These are phyloP conservation scores for Hibiscus trionum DNA, from an alignment of 345 rosid species.

Conservation along the genomic window DNA sequence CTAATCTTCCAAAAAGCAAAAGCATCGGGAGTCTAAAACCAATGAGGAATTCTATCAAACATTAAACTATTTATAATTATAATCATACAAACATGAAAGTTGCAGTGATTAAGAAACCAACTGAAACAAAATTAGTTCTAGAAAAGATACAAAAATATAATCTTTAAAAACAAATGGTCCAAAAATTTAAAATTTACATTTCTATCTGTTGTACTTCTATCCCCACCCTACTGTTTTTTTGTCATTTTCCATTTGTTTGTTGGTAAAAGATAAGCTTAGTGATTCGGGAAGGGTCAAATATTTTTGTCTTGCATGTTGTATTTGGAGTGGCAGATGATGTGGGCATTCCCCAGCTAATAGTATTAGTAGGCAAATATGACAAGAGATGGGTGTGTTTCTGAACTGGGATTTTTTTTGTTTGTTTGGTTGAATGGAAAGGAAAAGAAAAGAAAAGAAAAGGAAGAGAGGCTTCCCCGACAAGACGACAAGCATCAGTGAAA, in stretches of 20 bases:
- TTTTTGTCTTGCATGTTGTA: conserved; percentile 22
- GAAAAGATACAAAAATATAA: not conserved
- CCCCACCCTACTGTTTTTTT: not conserved
- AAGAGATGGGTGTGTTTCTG: conserved; percentile 11
- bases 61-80: not conserved
- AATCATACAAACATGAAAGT: not conserved
- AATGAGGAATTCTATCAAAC: conserved; percentile 1
- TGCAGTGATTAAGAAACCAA: not conserved
- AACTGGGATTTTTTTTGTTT: not conserved
- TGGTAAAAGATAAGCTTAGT: conserved; percentile 6
- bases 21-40: conserved; percentile 8
- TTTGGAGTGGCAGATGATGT: conserved; percentile 12
- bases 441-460: conserved; percentile 6
- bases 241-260: conserved; percentile 1
- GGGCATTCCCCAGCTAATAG: conserved; percentile 2
- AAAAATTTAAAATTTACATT: not conserved
- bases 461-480: conserved; percentile 37
- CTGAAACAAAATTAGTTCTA: not conserved
- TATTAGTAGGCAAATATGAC: conserved; percentile 9
- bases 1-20: conserved; percentile 9
- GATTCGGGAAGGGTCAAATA: conserved; percentile 9
- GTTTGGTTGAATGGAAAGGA: conserved; percentile 3
- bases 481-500: conserved; percentile 32
- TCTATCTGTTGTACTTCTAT: not conserved
- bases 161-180: not conserved